Evolutionary conservation across 495 filamentous ascomycete species (phyloP).

Genomic region (Neurospora cerealis): DNA sequence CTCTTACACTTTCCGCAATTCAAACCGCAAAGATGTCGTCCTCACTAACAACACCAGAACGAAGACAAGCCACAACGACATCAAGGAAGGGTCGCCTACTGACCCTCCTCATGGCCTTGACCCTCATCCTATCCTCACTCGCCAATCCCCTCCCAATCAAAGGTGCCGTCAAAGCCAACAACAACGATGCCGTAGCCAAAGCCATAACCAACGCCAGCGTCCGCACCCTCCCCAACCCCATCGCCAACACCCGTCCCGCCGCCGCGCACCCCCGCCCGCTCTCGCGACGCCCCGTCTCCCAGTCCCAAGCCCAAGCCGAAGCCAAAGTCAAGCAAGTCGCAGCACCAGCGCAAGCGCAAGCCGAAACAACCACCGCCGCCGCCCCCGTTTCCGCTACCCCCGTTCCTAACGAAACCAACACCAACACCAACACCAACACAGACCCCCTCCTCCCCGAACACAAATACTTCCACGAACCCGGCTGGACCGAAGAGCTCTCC

Average conservation of each 20-base stretch:
- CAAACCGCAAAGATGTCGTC: background rate
- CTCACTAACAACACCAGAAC: background rate
- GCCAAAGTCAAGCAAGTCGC: background rate
- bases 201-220: background rate
- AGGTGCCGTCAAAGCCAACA: background rate
- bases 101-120: background rate
- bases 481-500: slow-evolving; percentile 42
- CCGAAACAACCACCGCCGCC: background rate
- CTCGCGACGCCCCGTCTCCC: background rate
- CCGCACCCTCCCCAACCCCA: background rate
- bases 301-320: background rate
- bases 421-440: background rate
- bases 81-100: background rate
- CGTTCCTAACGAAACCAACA: background rate
- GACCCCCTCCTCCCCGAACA: slow-evolving; percentile 5
- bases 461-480: slow-evolving; percentile 49
- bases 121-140: background rate
- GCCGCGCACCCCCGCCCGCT: background rate
- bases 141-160: background rate
- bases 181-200: background rate
- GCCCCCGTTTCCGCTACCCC: too few species aligned
- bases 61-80: background rate
- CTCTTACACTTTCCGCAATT: background rate
- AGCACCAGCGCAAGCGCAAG: background rate
- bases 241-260: background rate